Conservation (phyloP, 176 grass and related monocot genomes). For the barley (Hordeum vulgare) region MorexV3_pseudomolecules_assembly NC_058524.1:100788352-100788851, state of each 20-base stretch:
- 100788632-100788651: neutral
- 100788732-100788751: neutral
- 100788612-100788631: neutral
- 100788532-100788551: neutral
- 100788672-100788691: neutral
- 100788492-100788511: neutral
- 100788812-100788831: neutral
- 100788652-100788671: neutral
- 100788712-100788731: neutral
- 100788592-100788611: neutral
- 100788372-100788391: neutral
- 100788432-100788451: neutral
- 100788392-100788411: neutral
- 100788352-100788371: neutral
- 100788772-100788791: neutral
- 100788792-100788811: neutral
- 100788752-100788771: neutral
- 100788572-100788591: neutral
- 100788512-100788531: neutral
- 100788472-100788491: neutral
- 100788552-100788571: neutral
- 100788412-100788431: neutral
- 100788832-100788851: neutral
- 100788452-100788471: neutral
- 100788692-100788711: neutral